A percentile compares a stretch with the other conserved stretches of the same genome.
Evolutionary conservation across 140 eudicot genomes (phyloP).

Genomic region (Bidens hawaiensis): DNA sequence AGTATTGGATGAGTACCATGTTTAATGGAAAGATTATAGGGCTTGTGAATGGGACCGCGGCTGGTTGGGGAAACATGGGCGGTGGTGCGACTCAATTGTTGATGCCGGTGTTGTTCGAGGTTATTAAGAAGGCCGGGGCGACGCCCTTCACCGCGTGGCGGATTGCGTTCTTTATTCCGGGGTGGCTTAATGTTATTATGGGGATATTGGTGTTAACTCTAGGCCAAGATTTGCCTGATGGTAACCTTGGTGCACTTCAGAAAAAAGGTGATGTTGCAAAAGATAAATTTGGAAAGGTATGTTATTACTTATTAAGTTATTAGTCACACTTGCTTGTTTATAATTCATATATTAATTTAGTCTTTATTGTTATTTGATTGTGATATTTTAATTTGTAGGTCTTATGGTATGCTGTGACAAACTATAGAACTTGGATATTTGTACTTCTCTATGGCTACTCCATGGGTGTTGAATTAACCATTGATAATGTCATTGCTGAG

Average conservation of each 20-base stretch:
- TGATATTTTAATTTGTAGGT: slow-evolving; percentile 29
- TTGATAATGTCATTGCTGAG: slow-evolving; percentile 65
- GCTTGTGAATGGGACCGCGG: slow-evolving; percentile 47
- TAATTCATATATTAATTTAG: too few species aligned
- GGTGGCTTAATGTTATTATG: slow-evolving; percentile 39
- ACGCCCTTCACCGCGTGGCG: slow-evolving; percentile 48
- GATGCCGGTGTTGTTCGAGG: slow-evolving; percentile 46
- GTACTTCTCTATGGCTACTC: slow-evolving; percentile 67
- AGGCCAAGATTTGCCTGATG: slow-evolving; percentile 57
- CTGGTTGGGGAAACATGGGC: slow-evolving; percentile 65
- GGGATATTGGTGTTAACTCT: slow-evolving; percentile 45
- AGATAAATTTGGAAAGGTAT: slow-evolving; percentile 49
- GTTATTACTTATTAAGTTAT: too few species aligned
- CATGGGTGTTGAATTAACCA: slow-evolving; percentile 76
- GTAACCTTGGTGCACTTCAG: slow-evolving; percentile 56
- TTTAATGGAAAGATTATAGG: slow-evolving; percentile 52
- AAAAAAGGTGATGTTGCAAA: slow-evolving; percentile 42
- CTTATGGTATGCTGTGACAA: slow-evolving; percentile 57
- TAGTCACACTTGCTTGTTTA: too few species aligned
- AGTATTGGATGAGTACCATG: slow-evolving; percentile 86
- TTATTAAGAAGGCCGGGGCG: slow-evolving; percentile 39
- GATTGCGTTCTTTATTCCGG: slow-evolving; percentile 50
- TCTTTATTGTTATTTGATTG: too few species aligned
- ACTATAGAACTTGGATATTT: slow-evolving; percentile 77
- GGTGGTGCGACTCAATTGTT: slow-evolving; percentile 52